Percentiles rank a stretch among this genome's conserved stretches.
Evolutionary conservation across 495 filamentous ascomycete genomes (phyloP).

Genomic region (Aspergillus heteromorphus): DNA sequence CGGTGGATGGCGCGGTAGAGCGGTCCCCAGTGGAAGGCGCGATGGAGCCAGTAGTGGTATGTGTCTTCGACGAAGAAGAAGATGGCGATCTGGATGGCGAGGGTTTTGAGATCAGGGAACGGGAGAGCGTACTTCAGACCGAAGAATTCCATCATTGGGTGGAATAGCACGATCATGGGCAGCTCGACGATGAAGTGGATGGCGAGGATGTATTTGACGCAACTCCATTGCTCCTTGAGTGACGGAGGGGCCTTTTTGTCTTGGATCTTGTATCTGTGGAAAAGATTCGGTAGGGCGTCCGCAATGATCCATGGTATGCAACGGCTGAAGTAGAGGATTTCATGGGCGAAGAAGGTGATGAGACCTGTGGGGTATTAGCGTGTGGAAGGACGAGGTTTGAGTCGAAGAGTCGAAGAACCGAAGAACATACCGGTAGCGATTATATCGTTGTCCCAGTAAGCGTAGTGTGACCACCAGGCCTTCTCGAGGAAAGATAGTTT

Average conservation of each 20-base stretch:
- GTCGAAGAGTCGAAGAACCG: background rate
- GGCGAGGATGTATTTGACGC: constrained; percentile 82
- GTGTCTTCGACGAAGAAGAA: constrained; percentile 96
- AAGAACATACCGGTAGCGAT: constrained; percentile 68
- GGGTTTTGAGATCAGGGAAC: constrained; percentile 75
- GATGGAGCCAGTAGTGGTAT: constrained; percentile 98
- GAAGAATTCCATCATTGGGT: constrained; percentile 89
- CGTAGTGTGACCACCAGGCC: constrained; percentile 91
- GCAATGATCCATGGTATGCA: constrained; percentile 92
- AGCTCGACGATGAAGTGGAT: constrained; percentile 95
- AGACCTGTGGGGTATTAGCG: constrained; percentile 36
- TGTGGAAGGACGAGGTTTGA: background rate
- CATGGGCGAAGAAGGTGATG: constrained; percentile 94
- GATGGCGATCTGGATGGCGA: constrained; percentile 82
- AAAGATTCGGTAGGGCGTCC: constrained; percentile 67
- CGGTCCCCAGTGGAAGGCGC: constrained; percentile 91
- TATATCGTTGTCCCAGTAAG: constrained; percentile 96
- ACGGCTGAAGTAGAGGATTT: constrained; percentile 89
- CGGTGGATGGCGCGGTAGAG: constrained; percentile 95
- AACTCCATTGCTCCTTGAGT: constrained; percentile 80
- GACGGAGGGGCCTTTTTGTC: constrained; percentile 24
- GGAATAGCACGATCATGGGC: constrained; percentile 89
- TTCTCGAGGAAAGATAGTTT: constrained; percentile 78
- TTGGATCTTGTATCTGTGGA: constrained; percentile 93
- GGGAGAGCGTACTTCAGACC: constrained; percentile 82